Percentiles rank a stretch among this genome's conserved stretches.
phyloP scores from a whole-genome alignment of 148 eudicot species.

The Rhododendron williamsianum region DNA sequence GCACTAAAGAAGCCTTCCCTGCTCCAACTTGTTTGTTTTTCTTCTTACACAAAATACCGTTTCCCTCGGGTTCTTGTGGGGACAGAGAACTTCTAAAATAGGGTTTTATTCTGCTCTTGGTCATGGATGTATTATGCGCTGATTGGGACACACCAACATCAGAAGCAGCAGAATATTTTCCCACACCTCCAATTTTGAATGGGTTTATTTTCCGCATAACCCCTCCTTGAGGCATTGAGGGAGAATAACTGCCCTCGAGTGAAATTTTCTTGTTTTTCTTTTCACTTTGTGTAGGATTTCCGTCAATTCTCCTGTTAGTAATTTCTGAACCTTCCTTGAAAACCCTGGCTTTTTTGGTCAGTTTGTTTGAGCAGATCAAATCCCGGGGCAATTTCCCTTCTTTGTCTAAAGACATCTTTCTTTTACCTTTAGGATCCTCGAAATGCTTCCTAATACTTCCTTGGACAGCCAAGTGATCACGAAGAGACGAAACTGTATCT shows the following conservation, averaged over 20 bases:
- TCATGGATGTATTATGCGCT: not conserved
- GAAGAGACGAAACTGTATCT: slow-evolving; percentile 19
- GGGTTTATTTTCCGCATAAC: slow-evolving; percentile 14
- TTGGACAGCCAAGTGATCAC: slow-evolving; percentile 6
- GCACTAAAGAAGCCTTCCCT: slow-evolving; percentile 15
- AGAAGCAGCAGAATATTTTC: slow-evolving; percentile 1
- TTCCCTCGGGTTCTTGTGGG: slow-evolving; percentile 8
- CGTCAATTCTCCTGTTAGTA: slow-evolving; percentile 11
- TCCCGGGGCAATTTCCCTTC: slow-evolving; percentile 20
- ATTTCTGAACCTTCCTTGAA: slow-evolving; percentile 17
- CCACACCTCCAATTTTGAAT: not conserved
- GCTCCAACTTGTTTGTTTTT: slow-evolving; percentile 22
- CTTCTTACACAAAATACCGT: not conserved
- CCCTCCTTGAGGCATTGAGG: slow-evolving; percentile 20
- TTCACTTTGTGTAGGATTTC: slow-evolving; percentile 18
- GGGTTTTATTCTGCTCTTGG: slow-evolving; percentile 10
- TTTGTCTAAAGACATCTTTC: slow-evolving; percentile 34
- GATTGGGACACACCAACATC: slow-evolving; percentile 3
- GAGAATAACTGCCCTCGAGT: slow-evolving; percentile 15
- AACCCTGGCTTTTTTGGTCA: slow-evolving; percentile 27
- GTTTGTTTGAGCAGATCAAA: slow-evolving; percentile 8
- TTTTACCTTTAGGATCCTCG: slow-evolving; percentile 29
- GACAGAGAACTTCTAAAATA: slow-evolving; percentile 13
- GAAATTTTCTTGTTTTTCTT: slow-evolving; percentile 30
- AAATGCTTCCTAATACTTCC: slow-evolving; percentile 5